phyloP scores from a whole-genome alignment of 2,329 filamentous ascomycete species.

The Penicillium sp. region DNA sequence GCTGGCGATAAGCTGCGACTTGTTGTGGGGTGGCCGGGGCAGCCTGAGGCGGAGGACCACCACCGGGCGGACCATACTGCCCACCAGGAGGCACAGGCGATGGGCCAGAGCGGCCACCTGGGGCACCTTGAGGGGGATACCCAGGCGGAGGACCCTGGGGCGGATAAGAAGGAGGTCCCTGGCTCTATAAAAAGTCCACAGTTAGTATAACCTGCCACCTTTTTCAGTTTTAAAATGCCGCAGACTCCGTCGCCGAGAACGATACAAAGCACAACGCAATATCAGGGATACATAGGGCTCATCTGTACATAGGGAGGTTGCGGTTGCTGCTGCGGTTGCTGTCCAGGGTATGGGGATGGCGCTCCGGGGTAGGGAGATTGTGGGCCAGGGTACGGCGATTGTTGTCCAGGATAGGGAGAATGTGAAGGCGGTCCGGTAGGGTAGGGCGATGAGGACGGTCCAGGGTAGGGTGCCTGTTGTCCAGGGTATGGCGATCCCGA shows the following conservation, averaged over 20 bases:
- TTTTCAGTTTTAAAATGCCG: not conserved
- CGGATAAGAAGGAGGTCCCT: slow-evolving; percentile 25
- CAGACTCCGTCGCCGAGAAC: not conserved
- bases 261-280: slow-evolving; percentile 9
- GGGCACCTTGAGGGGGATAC: slow-evolving; percentile 32
- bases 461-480: slow-evolving; percentile 28
- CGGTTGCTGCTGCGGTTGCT: slow-evolving; percentile 14
- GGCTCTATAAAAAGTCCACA: slow-evolving; percentile 13
- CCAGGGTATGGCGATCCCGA: slow-evolving; percentile 29
- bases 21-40: slow-evolving; percentile 54
- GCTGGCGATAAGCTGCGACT: slow-evolving; percentile 59
- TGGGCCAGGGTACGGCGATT: slow-evolving; percentile 7
- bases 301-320: slow-evolving; percentile 35
- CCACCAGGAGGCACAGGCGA: slow-evolving; percentile 32
- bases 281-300: slow-evolving; percentile 12
- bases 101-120: slow-evolving; percentile 24
- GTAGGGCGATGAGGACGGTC: not conserved
- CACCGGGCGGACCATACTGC: slow-evolving; percentile 36
- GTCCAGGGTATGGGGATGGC: slow-evolving; percentile 19
- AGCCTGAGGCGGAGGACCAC: slow-evolving; percentile 30
- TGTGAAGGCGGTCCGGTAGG: slow-evolving; percentile 16
- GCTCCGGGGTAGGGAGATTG: slow-evolving; percentile 6
- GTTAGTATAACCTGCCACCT: slow-evolving; percentile 11
- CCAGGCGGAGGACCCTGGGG: slow-evolving; percentile 32
- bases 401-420: slow-evolving; percentile 13